Conservation (phyloP, 2,329 filamentous ascomycete genomes). For the Pseudocercospora crystallina region DNA sequence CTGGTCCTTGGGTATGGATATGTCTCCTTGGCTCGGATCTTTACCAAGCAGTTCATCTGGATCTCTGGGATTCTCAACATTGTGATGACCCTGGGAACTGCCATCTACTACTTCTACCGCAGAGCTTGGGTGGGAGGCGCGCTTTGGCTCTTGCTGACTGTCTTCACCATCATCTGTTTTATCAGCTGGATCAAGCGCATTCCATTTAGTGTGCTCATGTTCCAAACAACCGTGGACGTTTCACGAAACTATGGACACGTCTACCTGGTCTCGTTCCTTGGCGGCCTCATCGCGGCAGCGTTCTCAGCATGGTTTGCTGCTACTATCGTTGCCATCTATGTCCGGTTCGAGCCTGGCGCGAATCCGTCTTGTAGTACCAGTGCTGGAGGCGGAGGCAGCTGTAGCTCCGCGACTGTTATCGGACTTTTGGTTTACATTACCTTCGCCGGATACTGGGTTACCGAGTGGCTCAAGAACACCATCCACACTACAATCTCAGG, state of each 20-base stretch:
- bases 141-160: slow-evolving; percentile 78
- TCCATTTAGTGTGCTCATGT: slow-evolving; percentile 86
- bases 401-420: slow-evolving; percentile 74
- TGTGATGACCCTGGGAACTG: slow-evolving; percentile 77
- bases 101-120: slow-evolving; percentile 77
- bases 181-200: slow-evolving; percentile 87
- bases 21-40: slow-evolving; percentile 54
- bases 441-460: slow-evolving; percentile 91
- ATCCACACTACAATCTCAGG: slow-evolving; percentile 86
- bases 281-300: slow-evolving; percentile 71
- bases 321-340: slow-evolving; percentile 82
- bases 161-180: slow-evolving; percentile 80
- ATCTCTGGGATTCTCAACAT: slow-evolving; percentile 87
- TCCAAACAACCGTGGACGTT: slow-evolving; percentile 81
- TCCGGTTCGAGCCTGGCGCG: slow-evolving; percentile 69
- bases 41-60: slow-evolving; percentile 88
- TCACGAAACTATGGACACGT: slow-evolving; percentile 82
- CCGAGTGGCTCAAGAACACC: slow-evolving; percentile 90
- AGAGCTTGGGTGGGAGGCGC: slow-evolving; percentile 82
- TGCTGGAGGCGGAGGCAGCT: slow-evolving; percentile 56
- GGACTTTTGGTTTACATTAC: slow-evolving; percentile 83
- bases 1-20: slow-evolving; percentile 75
- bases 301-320: slow-evolving; percentile 84
- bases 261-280: slow-evolving; percentile 80
- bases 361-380: slow-evolving; percentile 57